Percentiles rank a stretch among this genome's conserved stretches.
These are phyloP conservation scores for Jamesozyma hellenica DNA, from an alignment of 805 yeast species.

Conservation along the genomic window DNA sequence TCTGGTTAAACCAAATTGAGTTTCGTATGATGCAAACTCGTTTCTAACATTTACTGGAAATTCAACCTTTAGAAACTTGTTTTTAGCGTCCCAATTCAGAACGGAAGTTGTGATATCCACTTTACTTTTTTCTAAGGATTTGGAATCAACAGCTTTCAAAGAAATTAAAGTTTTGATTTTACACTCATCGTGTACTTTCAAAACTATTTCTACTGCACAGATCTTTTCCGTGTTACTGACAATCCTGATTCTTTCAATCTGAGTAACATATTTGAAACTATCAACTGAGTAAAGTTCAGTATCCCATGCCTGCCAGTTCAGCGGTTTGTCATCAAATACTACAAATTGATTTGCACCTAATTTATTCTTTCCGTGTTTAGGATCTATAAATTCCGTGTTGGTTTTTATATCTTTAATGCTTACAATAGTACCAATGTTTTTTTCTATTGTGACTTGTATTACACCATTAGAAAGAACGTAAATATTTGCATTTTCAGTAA, in stretches of 20 bases:
- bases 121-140: conserved; percentile 35
- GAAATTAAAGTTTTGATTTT: conserved; percentile 60
- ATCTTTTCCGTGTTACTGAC: conserved; percentile 41
- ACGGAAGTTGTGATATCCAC: conserved; percentile 51
- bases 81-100: conserved; percentile 72
- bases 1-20: conserved; percentile 84
- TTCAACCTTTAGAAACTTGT: conserved; percentile 86
- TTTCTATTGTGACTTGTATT: conserved; percentile 44
- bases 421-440: conserved; percentile 49
- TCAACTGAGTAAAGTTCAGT: conserved; percentile 83
- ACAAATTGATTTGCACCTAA: conserved; percentile 73
- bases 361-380: conserved; percentile 42
- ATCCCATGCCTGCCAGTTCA: conserved; percentile 95
- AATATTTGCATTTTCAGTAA: background rate
- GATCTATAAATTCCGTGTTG: conserved; percentile 58
- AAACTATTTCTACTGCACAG: conserved; percentile 52
- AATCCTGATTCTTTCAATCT: conserved; percentile 25
- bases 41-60: conserved; percentile 78
- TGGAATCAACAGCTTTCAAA: conserved; percentile 35
- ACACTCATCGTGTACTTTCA: conserved; percentile 48
- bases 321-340: conserved; percentile 81
- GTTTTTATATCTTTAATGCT: conserved; percentile 52
- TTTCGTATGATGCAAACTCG: conserved; percentile 79
- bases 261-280: conserved; percentile 44
- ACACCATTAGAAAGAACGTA: conserved; percentile 45